Evolutionary conservation across 208 protist genomes (phyloP).

Genomic region (Crithidia acanthocephali): DNA sequence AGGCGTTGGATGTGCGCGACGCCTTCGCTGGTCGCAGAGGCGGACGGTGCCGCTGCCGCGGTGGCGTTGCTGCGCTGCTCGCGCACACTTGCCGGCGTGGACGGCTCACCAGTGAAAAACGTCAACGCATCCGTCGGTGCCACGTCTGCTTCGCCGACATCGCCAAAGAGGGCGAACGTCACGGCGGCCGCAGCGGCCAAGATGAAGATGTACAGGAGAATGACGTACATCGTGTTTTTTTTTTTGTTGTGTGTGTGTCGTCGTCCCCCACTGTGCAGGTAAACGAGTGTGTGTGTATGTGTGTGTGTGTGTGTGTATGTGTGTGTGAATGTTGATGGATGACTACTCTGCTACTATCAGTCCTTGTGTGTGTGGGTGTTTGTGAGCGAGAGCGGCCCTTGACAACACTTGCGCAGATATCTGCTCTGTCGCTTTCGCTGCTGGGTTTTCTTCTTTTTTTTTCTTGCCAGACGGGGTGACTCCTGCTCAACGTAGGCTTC

Average conservation of each 20-base stretch:
- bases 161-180: constrained; percentile 48
- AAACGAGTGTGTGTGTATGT: neutral
- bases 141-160: constrained; percentile 13
- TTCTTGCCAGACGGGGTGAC: no score
- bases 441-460: no score
- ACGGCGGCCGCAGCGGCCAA: constrained; percentile 34
- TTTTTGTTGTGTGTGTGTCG: no score
- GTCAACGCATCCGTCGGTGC: constrained; percentile 22
- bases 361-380: neutral
- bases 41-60: neutral
- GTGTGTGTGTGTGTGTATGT: constrained; percentile 4
- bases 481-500: no score
- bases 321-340: no score
- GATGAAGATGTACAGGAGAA: constrained; percentile 54
- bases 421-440: no score
- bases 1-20: constrained; percentile 20
- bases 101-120: constrained; percentile 41
- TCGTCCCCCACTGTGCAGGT: no score
- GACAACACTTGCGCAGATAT: no score
- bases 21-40: neutral
- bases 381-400: no score
- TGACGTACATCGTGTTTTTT: constrained; percentile 16
- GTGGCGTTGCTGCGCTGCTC: no score
- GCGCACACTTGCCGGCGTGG: neutral
- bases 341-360: neutral